Base-by-base conservation (phyloP, 306 rosid species). In the Rubus idaeus region DNA sequence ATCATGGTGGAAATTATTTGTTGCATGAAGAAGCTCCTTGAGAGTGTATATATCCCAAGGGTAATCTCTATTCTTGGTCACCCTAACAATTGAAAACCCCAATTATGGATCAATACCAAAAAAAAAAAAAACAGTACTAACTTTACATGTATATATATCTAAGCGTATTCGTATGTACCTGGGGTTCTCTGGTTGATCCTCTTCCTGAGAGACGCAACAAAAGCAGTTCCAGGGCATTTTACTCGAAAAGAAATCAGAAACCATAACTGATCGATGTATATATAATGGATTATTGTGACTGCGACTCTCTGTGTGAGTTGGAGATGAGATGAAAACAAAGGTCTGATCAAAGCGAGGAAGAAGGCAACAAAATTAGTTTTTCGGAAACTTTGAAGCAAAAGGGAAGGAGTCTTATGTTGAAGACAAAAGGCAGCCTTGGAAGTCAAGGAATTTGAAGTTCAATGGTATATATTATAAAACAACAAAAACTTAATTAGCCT, bases 1-100 rank as follows among this genome's bases (percentile, higher is more conserved):
- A 10, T 92, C 91, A 73, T 89, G 84, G 77, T 89, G 89, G 79
- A 95, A 95, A 61, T 85, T 92, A 77, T 90, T 89, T 72, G 98
- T 95, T 68, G 96, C 93, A 9, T 90, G 93, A 76, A 92, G 88
- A 81, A 95, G 90, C 82, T 95, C 96, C 86, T 90, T 90, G 78
- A 92, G 88, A 18, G 84, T 81, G 90, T 90, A 95, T 65, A 78
- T 79, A 46, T 95, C 93, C 98, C 98, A 95, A 35, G 95, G 93
- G 77, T 90, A 95, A 68, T 88, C 97, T 57, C 77, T 77, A 21
- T 72, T 88, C 13, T 81, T 85, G n/a, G 68, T 72, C 17, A 7
- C 83, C 78, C 65, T 44, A 67, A 51, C 35, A 64, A 40, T 66
- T 5, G 4, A 65, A 23, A 14, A 44, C 8, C 21, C 68, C 52